Base-by-base conservation (phyloP, 345 rosid genomes). In the Murraya paniculata region DNA sequence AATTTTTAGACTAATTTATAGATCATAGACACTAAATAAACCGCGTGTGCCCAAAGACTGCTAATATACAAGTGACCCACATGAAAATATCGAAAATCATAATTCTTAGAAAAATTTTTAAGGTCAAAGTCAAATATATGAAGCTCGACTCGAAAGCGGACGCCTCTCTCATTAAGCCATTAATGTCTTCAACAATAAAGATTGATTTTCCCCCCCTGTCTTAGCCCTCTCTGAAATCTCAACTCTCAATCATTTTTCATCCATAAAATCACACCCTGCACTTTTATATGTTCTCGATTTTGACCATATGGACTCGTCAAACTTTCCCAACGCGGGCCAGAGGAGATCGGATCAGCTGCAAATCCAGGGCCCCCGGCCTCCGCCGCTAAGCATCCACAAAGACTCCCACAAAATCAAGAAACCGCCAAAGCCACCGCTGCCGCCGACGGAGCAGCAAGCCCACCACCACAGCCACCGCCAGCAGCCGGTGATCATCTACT, bases 311-410 rank as follows among this genome's bases (percentile, higher is more conserved):
- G 88, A 88, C 69, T 87, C 88, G 56, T 76, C 80, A 79, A 77
- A 78, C 31, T 74, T 78, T 9, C 53, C 68, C 73, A 21, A 71
- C 75, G 76, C 76, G 79, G 88, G 86, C 67, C 78, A 56, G 1
- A 39, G 71, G 13, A 79, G 81, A 25, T 73, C 77, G 4, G 78
- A 74, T 33, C 89, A 81, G 73, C 72, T 89, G 36, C 98, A 84
- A 84, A 84, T 94, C 79, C 90, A 81, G 45, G 98, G 98, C 45
- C 90, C 91, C 57, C 93, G 97, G 9, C 98, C 98, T 35, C 2
- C 92, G 60, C 90, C 94, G 0, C 91, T 94, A 9, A 86, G 86
- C 71, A 82, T 94, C 86, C 59, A 81, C 84, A 86, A 83, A 82
- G 88, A 81, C 72, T 94, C 98, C 41, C 91, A 86, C 88, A 85